Evolutionary conservation across 495 filamentous ascomycete genomes (phyloP).

Genomic region (Aspergillus biplanus): DNA sequence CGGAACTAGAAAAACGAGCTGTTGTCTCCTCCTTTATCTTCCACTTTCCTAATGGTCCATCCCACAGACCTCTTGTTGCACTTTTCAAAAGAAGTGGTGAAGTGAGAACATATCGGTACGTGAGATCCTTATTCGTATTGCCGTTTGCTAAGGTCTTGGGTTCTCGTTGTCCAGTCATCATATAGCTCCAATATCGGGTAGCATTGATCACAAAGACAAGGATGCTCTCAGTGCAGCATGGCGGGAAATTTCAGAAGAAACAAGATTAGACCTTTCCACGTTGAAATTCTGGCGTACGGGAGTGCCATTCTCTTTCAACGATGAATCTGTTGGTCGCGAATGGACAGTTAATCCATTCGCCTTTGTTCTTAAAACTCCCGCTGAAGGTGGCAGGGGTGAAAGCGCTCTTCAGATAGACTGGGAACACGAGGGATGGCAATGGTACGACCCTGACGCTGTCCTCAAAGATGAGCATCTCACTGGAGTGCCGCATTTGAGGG

Average conservation of each 20-base stretch:
- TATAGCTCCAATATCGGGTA: constrained; percentile 63
- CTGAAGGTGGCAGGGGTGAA: constrained; percentile 32
- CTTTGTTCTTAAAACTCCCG: constrained; percentile 51
- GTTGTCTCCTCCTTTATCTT: constrained; percentile 64
- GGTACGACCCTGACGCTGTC: constrained; percentile 55
- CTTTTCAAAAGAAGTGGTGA: constrained; percentile 61
- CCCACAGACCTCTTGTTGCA: constrained; percentile 46
- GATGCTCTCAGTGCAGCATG: constrained; percentile 58
- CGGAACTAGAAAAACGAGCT: constrained; percentile 38
- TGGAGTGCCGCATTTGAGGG: constrained; percentile 58
- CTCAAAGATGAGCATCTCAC: constrained; percentile 42
- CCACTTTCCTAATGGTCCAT: constrained; percentile 34
- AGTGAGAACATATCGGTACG: constrained; percentile 59
- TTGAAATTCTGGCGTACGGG: constrained; percentile 58
- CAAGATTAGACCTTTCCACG: constrained; percentile 48
- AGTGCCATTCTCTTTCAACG: constrained; percentile 60
- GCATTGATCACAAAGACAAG: constrained; percentile 54
- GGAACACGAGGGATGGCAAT: constrained; percentile 63
- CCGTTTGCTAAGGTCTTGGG: neutral
- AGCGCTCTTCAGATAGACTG: constrained; percentile 58
- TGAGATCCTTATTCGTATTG: neutral
- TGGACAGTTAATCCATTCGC: constrained; percentile 69
- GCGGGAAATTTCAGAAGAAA: constrained; percentile 68
- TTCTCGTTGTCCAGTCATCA: constrained; percentile 41
- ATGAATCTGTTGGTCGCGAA: constrained; percentile 52